phyloP scores from a whole-genome alignment of 2,329 filamentous ascomycete species.

The Chaetothyriales sp. region DNA sequence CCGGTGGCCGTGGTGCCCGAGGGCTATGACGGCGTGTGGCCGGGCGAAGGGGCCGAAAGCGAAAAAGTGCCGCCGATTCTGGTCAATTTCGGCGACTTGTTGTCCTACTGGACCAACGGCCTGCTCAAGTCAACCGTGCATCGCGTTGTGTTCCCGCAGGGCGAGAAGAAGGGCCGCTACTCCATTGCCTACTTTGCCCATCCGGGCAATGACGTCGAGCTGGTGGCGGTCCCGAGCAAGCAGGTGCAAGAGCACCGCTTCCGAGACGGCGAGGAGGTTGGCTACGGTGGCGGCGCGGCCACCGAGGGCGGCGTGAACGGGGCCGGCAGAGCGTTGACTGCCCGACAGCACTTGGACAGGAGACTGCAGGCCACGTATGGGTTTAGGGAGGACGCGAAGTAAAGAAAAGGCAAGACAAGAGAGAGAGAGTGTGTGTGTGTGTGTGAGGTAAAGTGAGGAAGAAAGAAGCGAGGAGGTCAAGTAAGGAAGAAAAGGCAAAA shows the following conservation, averaged over 20 bases:
- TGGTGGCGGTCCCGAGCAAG: conserved; percentile 43
- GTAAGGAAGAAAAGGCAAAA: no score
- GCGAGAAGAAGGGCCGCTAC: conserved; percentile 37
- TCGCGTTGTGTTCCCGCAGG: conserved; percentile 59
- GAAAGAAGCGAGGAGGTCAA: no score
- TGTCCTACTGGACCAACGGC: conserved; percentile 83
- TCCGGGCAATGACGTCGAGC: conserved; percentile 40
- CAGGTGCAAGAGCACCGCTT: conserved; percentile 28
- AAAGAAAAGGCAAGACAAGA: neutral
- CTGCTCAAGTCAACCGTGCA: conserved; percentile 80
- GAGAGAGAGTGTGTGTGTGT: no score
- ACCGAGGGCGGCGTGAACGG: conserved; percentile 10
- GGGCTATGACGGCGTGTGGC: conserved; percentile 20
- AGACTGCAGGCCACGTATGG: conserved; percentile 47
- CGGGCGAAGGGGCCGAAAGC: neutral
- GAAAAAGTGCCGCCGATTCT: conserved; percentile 54
- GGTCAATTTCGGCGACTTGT: conserved; percentile 56
- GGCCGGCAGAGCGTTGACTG: conserved; percentile 34
- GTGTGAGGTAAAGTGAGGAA: no score
- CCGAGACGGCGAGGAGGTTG: conserved; percentile 25
- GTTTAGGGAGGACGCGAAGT: conserved; percentile 18
- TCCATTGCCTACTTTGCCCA: conserved; percentile 52
- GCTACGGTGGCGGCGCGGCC: conserved; percentile 29
- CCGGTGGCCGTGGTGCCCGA: conserved; percentile 54
- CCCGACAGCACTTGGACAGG: conserved; percentile 44